Percentiles rank a stretch among this genome's conserved stretches.
Conservation (phyloP, 2,329 filamentous ascomycete species). For the Trichoderma harzianum region DNA sequence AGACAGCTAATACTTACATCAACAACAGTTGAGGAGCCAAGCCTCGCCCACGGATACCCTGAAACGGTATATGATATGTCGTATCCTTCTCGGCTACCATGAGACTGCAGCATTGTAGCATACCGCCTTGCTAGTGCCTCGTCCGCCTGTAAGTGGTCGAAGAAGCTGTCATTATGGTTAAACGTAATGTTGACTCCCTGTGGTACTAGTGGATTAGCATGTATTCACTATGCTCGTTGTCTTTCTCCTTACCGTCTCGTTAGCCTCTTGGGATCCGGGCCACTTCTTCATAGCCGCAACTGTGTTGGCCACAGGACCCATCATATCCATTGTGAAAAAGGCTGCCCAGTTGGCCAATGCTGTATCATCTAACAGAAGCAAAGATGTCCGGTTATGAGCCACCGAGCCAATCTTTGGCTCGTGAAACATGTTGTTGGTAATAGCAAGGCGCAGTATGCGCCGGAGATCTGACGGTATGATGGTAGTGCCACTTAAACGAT, state of each 20-base stretch:
- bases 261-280: slow-evolving; percentile 35
- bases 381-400: slow-evolving; percentile 37
- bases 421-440: slow-evolving; percentile 38
- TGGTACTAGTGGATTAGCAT: background rate
- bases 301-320: slow-evolving; percentile 30
- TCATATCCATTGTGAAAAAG: slow-evolving; percentile 30
- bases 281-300: slow-evolving; percentile 35
- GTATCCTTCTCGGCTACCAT: slow-evolving; percentile 25
- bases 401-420: slow-evolving; percentile 38
- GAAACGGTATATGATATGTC: slow-evolving; percentile 23
- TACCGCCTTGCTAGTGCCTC: slow-evolving; percentile 27
- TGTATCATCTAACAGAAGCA: slow-evolving; percentile 29
- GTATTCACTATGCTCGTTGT: background rate
- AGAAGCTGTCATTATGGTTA: slow-evolving; percentile 17
- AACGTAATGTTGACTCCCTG: slow-evolving; percentile 30
- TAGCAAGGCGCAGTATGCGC: slow-evolving; percentile 39
- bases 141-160: slow-evolving; percentile 25
- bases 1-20: background rate
- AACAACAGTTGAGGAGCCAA: background rate
- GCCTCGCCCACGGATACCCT: background rate
- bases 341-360: slow-evolving; percentile 32
- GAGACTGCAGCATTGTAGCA: slow-evolving; percentile 32
- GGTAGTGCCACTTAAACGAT: slow-evolving; percentile 20
- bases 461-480: slow-evolving; percentile 31
- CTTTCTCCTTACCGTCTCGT: slow-evolving; percentile 27